These are phyloP conservation scores for Boletellus ananiceps DNA, from an alignment of 768 basidiomycete species.

Conservation along the genomic window DNA sequence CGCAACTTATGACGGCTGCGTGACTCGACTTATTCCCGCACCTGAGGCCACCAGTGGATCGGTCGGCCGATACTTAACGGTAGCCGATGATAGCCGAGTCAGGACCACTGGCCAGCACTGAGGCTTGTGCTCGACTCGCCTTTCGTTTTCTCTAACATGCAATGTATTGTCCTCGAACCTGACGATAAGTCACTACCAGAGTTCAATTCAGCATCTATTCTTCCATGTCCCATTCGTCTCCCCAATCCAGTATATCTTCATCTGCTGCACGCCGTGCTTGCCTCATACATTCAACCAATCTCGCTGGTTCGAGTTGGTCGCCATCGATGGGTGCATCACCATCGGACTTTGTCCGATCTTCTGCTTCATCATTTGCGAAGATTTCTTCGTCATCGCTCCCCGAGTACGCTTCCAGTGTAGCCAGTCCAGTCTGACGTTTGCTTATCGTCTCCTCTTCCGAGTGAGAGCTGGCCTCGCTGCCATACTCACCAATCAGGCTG, in stretches of 20 bases:
- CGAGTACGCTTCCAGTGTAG: slow-evolving; percentile 23
- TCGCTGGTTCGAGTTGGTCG: slow-evolving; percentile 13
- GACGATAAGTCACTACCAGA: neutral
- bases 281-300: slow-evolving; percentile 21
- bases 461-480: slow-evolving; percentile 44
- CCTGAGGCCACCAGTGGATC: too few relatives aligned
- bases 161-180: too few relatives aligned
- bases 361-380: slow-evolving; percentile 2
- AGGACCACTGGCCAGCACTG: too few relatives aligned
- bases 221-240: slow-evolving; percentile 25
- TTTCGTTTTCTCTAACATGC: too few relatives aligned
- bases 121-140: too few relatives aligned
- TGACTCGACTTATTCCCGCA: too few relatives aligned
- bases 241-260: slow-evolving; percentile 30
- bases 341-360: slow-evolving; percentile 12
- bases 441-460: slow-evolving; percentile 17
- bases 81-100: too few relatives aligned
- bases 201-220: slow-evolving; percentile 1
- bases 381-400: slow-evolving; percentile 16
- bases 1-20: too few relatives aligned
- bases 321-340: slow-evolving; percentile 12
- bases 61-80: too few relatives aligned
- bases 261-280: slow-evolving; percentile 23
- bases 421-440: slow-evolving; percentile 11
- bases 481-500: slow-evolving; percentile 58